Base-by-base conservation (phyloP, 1,284 basidiomycete genomes). In the Stereum hirsutum region DNA sequence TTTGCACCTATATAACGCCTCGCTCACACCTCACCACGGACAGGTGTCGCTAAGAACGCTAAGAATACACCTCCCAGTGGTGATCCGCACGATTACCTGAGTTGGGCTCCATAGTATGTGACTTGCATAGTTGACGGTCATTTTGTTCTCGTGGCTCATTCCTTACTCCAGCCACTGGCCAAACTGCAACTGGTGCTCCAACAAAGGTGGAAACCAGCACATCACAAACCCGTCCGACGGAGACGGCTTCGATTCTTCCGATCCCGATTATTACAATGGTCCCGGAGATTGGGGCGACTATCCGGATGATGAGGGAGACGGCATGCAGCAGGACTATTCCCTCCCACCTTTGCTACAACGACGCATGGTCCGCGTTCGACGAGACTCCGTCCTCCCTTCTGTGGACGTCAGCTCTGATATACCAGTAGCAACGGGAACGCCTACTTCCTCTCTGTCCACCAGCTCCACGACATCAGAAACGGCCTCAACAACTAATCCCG, bases 21-120 rank as follows among this genome's bases (percentile, higher is more conserved):
- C 11, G 19, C 19, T 31, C 11, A 12, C 19, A 4, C n/a, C n/a
- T n/a, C n/a, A n/a, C n/a, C n/a, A n/a, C n/a, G n/a, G n/a, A 5
- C 39, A 61, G 59, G 45, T 34, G 45, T 59, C 21, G 49, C 51
- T 17, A 52, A 42, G 17, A 55, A 57, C 36, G 48, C 42, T 8
- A 46, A 23, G 14, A 44, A 54, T 23, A 37, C 46, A 10, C 57
- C 54, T 53, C 45, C 67, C 57, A 53, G 69, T 64, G 57, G 64
- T 6, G 58, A 77, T 49, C 44, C 57, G 15, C 67, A 63, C 37
- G 74, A 77, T 53, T 77, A 76, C 52, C 52, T 76, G 41, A 75
- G 74, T 48, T 77, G 71, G 69, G 75, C 74, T 23, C 75, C 75
- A 1, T 78, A 77, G 75, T 75, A 54, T 54, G 70, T 60, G 19